phyloP scores from a whole-genome alignment of 768 basidiomycete genomes.

The Harrya chromipes region DNA sequence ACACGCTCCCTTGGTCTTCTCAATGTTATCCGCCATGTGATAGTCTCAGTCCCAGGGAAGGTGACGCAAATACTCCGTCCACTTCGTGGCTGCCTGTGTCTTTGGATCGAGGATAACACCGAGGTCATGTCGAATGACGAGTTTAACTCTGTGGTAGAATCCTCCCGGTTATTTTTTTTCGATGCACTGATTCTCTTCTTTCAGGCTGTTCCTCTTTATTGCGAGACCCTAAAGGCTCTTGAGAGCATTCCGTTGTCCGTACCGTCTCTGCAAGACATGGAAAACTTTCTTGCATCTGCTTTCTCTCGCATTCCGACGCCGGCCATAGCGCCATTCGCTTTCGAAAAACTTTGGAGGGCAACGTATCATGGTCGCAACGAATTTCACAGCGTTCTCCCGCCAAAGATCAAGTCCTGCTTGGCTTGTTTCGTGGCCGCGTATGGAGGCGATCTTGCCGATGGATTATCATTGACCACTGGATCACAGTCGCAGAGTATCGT shows the following conservation, averaged over 20 bases:
- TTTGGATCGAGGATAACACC: constrained; percentile 52
- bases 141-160: constrained; percentile 47
- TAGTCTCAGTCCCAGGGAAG: constrained; percentile 26
- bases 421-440: constrained; percentile 45
- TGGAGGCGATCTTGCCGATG: constrained; percentile 47
- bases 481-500: constrained; percentile 35
- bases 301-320: constrained; percentile 48
- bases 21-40: constrained; percentile 30
- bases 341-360: constrained; percentile 55
- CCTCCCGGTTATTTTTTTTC: not conserved
- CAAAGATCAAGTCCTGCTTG: constrained; percentile 42
- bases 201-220: constrained; percentile 42
- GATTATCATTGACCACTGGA: constrained; percentile 37
- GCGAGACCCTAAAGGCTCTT: constrained; percentile 40
- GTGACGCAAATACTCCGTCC: constrained; percentile 35
- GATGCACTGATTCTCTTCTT: not conserved
- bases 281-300: constrained; percentile 48
- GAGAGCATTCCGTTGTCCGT: constrained; percentile 38
- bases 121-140: constrained; percentile 41
- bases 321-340: constrained; percentile 49
- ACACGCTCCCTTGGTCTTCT: constrained; percentile 37
- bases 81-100: constrained; percentile 39
- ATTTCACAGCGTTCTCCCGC: constrained; percentile 39
- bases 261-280: constrained; percentile 38
- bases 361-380: constrained; percentile 47